Base-by-base conservation (phyloP, 2,329 filamentous ascomycete genomes). In the Arthrinium puccinioides region DNA sequence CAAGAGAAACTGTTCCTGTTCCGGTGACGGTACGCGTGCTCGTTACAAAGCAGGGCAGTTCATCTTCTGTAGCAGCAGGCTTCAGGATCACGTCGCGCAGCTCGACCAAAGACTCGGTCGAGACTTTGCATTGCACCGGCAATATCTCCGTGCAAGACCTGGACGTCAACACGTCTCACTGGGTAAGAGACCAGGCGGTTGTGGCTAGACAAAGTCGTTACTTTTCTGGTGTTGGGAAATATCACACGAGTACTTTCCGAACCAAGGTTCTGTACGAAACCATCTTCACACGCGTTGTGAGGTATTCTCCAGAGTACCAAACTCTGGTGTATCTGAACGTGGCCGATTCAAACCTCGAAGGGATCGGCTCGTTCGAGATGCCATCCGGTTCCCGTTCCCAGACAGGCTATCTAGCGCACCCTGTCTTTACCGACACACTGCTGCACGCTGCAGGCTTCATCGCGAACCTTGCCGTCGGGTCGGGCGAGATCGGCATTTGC, bases 401-500 rank as follows among this genome's bases (percentile, higher is more conserved):
- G n/a, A n/a, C n/a, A n/a, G 13, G 23, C 21, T 39, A 21, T 31
- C 32, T 36, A 8, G 27, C 36, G 5, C 32, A 39, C 18, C 36
- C 45, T 4, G 29, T 44, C 10, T 46, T 48, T 32, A 46, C 43
- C 20, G 44, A 48, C 33, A 33, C 41, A 14, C 29, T 48, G 21
- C 27, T 48, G n/a, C 45, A 48, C 24, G 44, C 39, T 14, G 41
- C 45, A 9, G 45, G 45, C 16, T 48, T 48, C 32, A 37, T 48
- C 7, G 44, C 44, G 1, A 46, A 46, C 30, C 36, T 43, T 6
- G 39, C 39, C 16, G 29, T 44, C 21, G 26, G 15, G 5, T 30
- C 30, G 20, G 33, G 32, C 15, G 40, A 41, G 21, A 35, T 41
- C 9, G 27, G 45, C 33, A 48, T 48, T 13, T 48, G 44, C 30